Percentiles rank a stretch among this genome's conserved stretches.
Conservation (phyloP, 208 protist species). For the Entamoeba moshkovskii region DNA sequence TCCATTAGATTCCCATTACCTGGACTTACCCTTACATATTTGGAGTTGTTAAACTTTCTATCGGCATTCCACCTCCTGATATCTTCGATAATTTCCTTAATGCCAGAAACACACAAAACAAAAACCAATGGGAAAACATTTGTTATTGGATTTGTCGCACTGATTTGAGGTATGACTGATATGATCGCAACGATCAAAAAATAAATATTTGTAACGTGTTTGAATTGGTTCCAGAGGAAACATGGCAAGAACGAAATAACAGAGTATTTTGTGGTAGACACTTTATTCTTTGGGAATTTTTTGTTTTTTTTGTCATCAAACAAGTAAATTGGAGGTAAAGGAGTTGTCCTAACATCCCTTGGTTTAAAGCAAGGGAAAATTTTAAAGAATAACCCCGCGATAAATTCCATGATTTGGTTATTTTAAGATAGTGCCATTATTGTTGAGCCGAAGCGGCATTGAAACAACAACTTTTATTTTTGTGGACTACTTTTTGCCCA, state of each 20-base stretch:
- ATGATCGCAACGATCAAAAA: conserved; percentile 11
- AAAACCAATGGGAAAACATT: conserved; percentile 15
- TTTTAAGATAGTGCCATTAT: too few species aligned
- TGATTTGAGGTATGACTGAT: background rate
- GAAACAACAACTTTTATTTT: too few species aligned
- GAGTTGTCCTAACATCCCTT: background rate
- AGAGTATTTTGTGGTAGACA: conserved; percentile 12
- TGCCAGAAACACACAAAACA: conserved; percentile 10
- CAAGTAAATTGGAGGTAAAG: background rate
- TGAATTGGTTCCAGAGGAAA: conserved; percentile 18
- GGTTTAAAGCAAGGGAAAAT: background rate
- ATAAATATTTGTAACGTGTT: conserved; percentile 24
- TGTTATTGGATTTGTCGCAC: background rate
- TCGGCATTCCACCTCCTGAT: background rate
- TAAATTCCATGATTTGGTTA: background rate
- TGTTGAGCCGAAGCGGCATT: too few species aligned
- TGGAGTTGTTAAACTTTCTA: background rate
- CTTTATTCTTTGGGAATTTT: background rate
- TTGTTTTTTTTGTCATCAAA: background rate
- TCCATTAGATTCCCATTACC: background rate
- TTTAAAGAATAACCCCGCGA: background rate
- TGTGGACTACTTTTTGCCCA: too few species aligned
- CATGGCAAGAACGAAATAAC: background rate
- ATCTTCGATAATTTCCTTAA: conserved; percentile 26
- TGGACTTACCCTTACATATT: background rate